These are phyloP conservation scores for Plasmodium coatneyi DNA, from an alignment of 169 alveolate genomes.

Conservation along the genomic window DNA sequence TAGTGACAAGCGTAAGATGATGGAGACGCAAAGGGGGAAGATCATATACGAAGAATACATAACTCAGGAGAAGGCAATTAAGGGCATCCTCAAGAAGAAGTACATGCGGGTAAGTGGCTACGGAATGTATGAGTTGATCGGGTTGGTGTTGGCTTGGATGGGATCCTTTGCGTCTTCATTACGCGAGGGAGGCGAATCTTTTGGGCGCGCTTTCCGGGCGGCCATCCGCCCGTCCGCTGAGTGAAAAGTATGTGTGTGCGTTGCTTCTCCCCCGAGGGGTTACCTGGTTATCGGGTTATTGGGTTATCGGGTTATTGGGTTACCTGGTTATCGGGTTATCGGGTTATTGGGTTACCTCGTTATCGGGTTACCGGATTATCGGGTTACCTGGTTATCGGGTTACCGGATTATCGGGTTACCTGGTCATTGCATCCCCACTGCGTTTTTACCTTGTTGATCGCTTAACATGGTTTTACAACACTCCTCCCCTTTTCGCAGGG, in stretches of 20 bases:
- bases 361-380: too few species aligned
- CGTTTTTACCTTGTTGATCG: neutral
- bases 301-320: too few species aligned
- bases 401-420: too few species aligned
- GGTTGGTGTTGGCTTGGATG: neutral
- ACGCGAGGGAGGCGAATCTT: neutral
- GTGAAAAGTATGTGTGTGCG: neutral
- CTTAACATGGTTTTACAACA: neutral
- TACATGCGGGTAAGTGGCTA: slow-evolving; percentile 40
- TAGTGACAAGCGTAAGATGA: neutral
- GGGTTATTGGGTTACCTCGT: too few species aligned
- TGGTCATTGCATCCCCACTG: neutral
- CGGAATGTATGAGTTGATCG: neutral
- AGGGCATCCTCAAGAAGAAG: slow-evolving; percentile 59
- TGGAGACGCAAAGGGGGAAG: neutral
- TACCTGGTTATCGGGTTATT: too few species aligned
- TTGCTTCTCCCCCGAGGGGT: neutral
- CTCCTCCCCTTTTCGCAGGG: slow-evolving; percentile 18
- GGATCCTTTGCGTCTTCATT: neutral
- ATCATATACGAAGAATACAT: slow-evolving; percentile 62
- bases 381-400: too few species aligned
- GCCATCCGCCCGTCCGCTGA: neutral
- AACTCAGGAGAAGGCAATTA: slow-evolving; percentile 71
- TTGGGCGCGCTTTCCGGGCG: neutral
- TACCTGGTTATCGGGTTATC: too few species aligned